A percentile compares a stretch with the other conserved stretches of the same genome.
These are phyloP conservation scores for Gastrodia elata DNA, from an alignment of 106 monocot genomes.

Conservation along the genomic window DNA sequence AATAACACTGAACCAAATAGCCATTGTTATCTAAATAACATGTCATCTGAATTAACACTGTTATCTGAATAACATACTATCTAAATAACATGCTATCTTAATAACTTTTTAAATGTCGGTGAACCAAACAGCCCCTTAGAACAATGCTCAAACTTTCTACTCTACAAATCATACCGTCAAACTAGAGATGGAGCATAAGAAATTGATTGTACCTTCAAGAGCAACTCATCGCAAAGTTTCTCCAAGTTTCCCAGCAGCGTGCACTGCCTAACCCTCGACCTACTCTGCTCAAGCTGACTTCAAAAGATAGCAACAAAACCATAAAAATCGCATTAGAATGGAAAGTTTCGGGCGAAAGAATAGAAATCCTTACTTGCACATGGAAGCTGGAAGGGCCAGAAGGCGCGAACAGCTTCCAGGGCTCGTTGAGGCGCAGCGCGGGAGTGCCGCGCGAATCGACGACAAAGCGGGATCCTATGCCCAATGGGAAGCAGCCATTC, in stretches of 20 bases:
- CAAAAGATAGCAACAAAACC: conserved; percentile 1
- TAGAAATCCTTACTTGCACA: conserved; percentile 45
- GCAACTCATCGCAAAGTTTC: conserved; percentile 43
- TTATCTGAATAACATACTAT: too few relatives aligned
- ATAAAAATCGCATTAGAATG: not conserved
- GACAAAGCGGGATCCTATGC: conserved; percentile 79
- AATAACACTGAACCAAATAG: too few relatives aligned
- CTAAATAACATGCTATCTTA: too few relatives aligned
- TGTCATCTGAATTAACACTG: too few relatives aligned
- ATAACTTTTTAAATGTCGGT: too few relatives aligned
- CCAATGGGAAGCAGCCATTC: conserved; percentile 58
- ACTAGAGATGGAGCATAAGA: not conserved
- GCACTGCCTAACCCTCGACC: conserved; percentile 68
- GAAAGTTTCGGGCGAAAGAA: not conserved
- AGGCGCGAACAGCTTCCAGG: conserved; percentile 15
- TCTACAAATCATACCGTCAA: not conserved
- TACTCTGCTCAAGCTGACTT: conserved; percentile 70
- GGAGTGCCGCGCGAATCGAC: conserved; percentile 57
- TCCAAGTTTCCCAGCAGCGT: conserved; percentile 66
- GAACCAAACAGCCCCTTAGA: not conserved
- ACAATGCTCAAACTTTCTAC: not conserved
- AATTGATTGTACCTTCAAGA: conserved; percentile 44
- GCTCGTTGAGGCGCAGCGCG: conserved; percentile 50
- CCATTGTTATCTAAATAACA: too few relatives aligned
- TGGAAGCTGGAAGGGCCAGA: conserved; percentile 63